Evolutionary conservation across 2,329 filamentous ascomycete species (phyloP).

Genomic region (Capronia americana): DNA sequence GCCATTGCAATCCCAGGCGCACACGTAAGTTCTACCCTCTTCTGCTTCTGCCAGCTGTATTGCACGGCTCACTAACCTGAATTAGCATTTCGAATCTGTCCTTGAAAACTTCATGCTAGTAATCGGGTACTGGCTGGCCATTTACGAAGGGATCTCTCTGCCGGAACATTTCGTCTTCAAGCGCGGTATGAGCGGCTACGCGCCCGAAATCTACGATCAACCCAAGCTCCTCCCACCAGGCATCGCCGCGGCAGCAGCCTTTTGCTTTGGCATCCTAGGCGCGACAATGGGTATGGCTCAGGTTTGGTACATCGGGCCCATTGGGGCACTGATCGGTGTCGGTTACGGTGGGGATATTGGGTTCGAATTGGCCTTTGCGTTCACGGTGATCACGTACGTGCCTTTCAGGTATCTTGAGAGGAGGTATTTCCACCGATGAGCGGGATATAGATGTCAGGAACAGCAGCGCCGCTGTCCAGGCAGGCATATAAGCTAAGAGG

Average conservation of each 20-base stretch:
- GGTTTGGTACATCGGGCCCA: constrained; percentile 71
- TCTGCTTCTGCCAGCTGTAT: neutral
- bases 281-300: constrained; percentile 75
- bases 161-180: constrained; percentile 73
- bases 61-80: neutral
- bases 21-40: constrained; percentile 37
- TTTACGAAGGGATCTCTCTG: constrained; percentile 71
- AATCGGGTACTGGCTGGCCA: constrained; percentile 66
- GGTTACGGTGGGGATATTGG: constrained; percentile 63
- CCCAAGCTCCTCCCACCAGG: constrained; percentile 66
- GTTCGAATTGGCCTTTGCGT: constrained; percentile 64
- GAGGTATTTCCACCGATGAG: constrained; percentile 21
- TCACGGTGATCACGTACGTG: constrained; percentile 47
- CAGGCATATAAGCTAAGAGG: no score
- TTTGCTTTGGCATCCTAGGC: constrained; percentile 68
- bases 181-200: constrained; percentile 66
- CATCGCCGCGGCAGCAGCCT: constrained; percentile 68
- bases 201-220: constrained; percentile 64
- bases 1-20: constrained; percentile 75
- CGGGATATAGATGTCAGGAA: neutral
- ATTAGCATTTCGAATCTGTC: constrained; percentile 64
- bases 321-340: constrained; percentile 65
- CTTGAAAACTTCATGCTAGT: constrained; percentile 74
- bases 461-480: no score
- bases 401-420: constrained; percentile 46